Evolutionary conservation across 768 basidiomycete species (phyloP).

Genomic region (Boletus reticuloceps): DNA sequence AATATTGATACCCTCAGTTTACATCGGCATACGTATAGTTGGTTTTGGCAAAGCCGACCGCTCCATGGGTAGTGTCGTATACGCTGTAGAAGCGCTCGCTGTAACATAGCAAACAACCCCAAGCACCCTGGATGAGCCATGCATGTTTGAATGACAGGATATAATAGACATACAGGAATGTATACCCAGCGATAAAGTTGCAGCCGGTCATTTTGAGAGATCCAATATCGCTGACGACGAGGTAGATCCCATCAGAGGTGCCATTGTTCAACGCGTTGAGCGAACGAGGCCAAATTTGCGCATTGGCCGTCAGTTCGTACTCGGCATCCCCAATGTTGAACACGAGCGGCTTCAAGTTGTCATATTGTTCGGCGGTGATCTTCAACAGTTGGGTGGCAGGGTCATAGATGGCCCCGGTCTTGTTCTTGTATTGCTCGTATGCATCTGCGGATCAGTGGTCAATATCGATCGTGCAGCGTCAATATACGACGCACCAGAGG

Average conservation of each 20-base stretch:
- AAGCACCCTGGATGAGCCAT: background rate
- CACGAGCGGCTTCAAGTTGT: background rate
- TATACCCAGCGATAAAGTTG: background rate
- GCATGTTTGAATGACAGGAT: background rate
- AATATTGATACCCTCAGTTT: too few species aligned
- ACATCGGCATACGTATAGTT: background rate
- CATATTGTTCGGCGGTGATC: background rate
- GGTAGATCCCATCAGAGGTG: background rate
- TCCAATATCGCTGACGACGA: background rate
- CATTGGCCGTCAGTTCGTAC: background rate
- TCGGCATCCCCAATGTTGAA: background rate
- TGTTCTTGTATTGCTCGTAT: background rate
- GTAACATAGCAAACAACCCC: background rate
- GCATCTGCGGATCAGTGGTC: background rate
- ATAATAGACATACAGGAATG: background rate
- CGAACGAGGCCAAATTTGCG: background rate
- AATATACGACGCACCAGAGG: background rate
- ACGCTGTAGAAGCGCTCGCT: background rate
- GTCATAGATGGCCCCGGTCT: background rate
- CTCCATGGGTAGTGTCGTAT: background rate
- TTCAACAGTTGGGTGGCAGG: background rate
- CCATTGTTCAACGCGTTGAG: background rate
- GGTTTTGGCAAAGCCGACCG: background rate
- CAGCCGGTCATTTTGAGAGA: fast-evolving
- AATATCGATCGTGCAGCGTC: background rate